These are phyloP conservation scores for Roridomyces roridus DNA, from an alignment of 768 basidiomycete species.

Conservation along the genomic window DNA sequence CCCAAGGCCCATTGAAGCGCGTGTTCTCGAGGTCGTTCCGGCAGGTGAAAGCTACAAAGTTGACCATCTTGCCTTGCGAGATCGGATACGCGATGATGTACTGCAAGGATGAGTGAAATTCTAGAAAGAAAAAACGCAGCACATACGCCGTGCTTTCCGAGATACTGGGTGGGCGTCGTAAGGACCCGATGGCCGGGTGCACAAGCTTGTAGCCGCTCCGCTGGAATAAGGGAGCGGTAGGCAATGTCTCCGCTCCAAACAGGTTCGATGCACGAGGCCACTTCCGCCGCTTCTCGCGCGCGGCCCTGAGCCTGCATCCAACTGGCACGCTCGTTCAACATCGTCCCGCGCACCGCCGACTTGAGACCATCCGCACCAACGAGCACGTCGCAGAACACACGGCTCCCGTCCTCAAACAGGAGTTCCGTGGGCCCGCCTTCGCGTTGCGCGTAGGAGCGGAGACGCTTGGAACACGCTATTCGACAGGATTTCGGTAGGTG, in stretches of 20 bases:
- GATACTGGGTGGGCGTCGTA: constrained; percentile 60
- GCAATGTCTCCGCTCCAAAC: constrained; percentile 64
- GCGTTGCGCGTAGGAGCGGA: constrained; percentile 59
- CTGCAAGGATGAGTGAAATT: constrained; percentile 37
- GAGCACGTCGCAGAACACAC: constrained; percentile 66
- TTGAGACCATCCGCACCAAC: constrained; percentile 33
- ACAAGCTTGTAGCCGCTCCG: constrained; percentile 48
- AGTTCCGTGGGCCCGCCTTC: constrained; percentile 50
- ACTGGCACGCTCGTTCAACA: constrained; percentile 45
- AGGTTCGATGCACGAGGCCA: constrained; percentile 53
- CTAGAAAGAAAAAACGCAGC: not conserved
- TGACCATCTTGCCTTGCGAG: constrained; percentile 60
- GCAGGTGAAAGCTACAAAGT: constrained; percentile 64
- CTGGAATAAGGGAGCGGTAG: constrained; percentile 65
- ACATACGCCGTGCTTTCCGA: constrained; percentile 57
- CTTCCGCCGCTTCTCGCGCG: constrained; percentile 44
- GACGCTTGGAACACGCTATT: constrained; percentile 61
- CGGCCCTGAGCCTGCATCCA: constrained; percentile 40
- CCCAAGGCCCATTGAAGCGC: constrained; percentile 56
- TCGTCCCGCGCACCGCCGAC: constrained; percentile 33
- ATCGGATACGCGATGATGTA: constrained; percentile 70
- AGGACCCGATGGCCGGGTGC: constrained; percentile 56
- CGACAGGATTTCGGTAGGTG: constrained; percentile 52
- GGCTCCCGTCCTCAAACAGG: constrained; percentile 66
- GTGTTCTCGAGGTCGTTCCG: constrained; percentile 60